These are phyloP conservation scores for Penicillium paxilli DNA, from an alignment of 495 filamentous ascomycete genomes.

Conservation along the genomic window DNA sequence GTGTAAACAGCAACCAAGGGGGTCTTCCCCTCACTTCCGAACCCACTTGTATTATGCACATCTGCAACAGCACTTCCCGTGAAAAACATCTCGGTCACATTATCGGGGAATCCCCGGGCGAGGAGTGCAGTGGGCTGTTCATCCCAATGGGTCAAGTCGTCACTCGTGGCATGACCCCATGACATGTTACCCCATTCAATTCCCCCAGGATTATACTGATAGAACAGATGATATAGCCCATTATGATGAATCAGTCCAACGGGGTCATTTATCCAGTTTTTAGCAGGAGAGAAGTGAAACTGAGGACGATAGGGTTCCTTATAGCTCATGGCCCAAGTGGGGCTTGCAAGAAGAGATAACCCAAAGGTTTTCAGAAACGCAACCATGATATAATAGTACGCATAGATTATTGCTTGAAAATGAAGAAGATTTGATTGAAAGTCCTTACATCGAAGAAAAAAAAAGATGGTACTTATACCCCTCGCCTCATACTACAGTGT, in stretches of 20 bases:
- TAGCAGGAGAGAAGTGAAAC: conserved; percentile 53
- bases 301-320: conserved; percentile 44
- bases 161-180: conserved; percentile 44
- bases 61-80: conserved; percentile 54
- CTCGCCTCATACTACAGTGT: background rate
- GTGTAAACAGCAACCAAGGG: conserved; percentile 60
- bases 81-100: conserved; percentile 51
- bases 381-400: background rate
- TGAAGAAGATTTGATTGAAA: background rate
- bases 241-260: conserved; percentile 52
- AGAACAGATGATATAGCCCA: conserved; percentile 40
- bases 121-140: conserved; percentile 37
- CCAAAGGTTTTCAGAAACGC: background rate
- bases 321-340: conserved; percentile 29
- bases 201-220: conserved; percentile 41
- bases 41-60: conserved; percentile 56
- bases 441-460: background rate
- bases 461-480: background rate
- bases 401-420: background rate
- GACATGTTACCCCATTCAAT: conserved; percentile 36
- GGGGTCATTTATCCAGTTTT: conserved; percentile 61
- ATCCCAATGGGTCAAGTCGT: conserved; percentile 41
- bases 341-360: background rate
- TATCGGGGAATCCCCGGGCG: conserved; percentile 41
- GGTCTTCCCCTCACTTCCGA: conserved; percentile 49